Percentiles rank a stretch among this genome's conserved stretches.
phyloP scores from a whole-genome alignment of 768 basidiomycete genomes.

The Auriscalpium microsporum region DNA sequence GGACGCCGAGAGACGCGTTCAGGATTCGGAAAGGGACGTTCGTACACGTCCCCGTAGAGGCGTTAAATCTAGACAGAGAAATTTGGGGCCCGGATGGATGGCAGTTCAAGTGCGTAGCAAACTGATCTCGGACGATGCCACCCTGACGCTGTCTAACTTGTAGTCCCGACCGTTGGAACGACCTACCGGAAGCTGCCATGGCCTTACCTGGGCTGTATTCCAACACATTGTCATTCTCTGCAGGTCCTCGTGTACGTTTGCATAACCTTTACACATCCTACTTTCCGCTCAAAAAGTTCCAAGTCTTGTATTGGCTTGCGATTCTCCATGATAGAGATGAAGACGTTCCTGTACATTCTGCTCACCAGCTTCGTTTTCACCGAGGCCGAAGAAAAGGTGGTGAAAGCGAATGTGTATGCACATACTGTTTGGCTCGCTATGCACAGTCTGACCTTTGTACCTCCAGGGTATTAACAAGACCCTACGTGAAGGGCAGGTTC shows the following conservation, averaged over 20 bases:
- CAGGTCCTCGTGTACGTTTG: slow-evolving; percentile 64
- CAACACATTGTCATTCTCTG: slow-evolving; percentile 68
- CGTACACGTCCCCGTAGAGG: slow-evolving; percentile 73
- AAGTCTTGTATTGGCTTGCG: slow-evolving; percentile 80
- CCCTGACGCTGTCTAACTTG: background rate
- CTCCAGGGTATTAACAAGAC: slow-evolving; percentile 13
- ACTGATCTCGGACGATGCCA: background rate
- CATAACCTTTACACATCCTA: background rate
- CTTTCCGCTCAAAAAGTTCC: background rate
- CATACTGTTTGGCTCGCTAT: background rate
- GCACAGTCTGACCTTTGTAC: background rate
- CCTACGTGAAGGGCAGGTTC: slow-evolving; percentile 6
- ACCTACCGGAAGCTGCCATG: slow-evolving; percentile 60
- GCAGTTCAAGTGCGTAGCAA: slow-evolving; percentile 55
- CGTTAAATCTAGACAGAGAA: slow-evolving; percentile 66
- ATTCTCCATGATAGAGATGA: slow-evolving; percentile 80
- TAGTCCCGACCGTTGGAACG: slow-evolving; percentile 79
- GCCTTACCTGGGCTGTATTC: slow-evolving; percentile 64
- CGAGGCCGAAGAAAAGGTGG: slow-evolving; percentile 66
- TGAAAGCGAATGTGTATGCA: slow-evolving; percentile 60
- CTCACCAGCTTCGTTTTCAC: slow-evolving; percentile 68
- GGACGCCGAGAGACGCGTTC: slow-evolving; percentile 39
- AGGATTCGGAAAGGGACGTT: slow-evolving; percentile 59
- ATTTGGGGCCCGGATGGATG: slow-evolving; percentile 80
- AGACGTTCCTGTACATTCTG: slow-evolving; percentile 64